Base-by-base conservation (phyloP, 2,329 filamentous ascomycete genomes). In the Phyllosticta citriasiana region DNA sequence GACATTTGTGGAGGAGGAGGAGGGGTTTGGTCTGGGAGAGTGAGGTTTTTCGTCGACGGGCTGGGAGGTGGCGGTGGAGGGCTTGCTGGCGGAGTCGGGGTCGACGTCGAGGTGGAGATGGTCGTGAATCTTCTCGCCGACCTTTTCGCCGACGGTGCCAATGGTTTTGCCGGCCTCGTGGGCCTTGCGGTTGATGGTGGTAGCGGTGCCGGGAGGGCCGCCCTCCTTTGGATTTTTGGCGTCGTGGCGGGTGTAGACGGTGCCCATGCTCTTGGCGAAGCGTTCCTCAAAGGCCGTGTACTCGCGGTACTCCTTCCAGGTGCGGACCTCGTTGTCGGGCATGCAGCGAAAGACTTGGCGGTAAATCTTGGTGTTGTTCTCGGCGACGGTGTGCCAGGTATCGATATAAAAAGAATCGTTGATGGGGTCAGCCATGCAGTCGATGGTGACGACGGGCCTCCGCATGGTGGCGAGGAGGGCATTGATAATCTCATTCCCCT, bases 341-440 rank as follows among this genome's bases (percentile, higher is more conserved):
- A 96, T 95, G 74, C 92, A 97, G 55, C 92, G 86, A 78, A 99
- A 99, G 8, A 99, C 93, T 64, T 88, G 85, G 33, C 94, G 88
- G 77, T 89, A 99, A 55, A 99, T 83, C 71, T 91, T 93, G 2
- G 94, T 99, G 72, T 99, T 99, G 78, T 97, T 97, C 65, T 88
- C 86, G 0, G 94, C 94, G 59, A 91, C 86, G 19, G 85, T 82
- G 65, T 88, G 86, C 95, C 95, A 99, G 1, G 90, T 86, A 64
- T 96, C 89, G 54, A 94, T 84, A 71, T 90, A 89, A 74, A 99
- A 99, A 1, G 82, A 78, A 59, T 90, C 82, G 62, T 87, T 86
- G 51, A 99, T 76, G 0, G 95, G 94, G 73, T 99, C 94, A 16
- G 82, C 84, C 91, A 99, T 99, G 75, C 93, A 97, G 71, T 97